A percentile compares a stretch with the other conserved stretches of the same genome.
Conservation (phyloP, 192 early-diverging fungal genomes). For the Coemansia sp. region DNA sequence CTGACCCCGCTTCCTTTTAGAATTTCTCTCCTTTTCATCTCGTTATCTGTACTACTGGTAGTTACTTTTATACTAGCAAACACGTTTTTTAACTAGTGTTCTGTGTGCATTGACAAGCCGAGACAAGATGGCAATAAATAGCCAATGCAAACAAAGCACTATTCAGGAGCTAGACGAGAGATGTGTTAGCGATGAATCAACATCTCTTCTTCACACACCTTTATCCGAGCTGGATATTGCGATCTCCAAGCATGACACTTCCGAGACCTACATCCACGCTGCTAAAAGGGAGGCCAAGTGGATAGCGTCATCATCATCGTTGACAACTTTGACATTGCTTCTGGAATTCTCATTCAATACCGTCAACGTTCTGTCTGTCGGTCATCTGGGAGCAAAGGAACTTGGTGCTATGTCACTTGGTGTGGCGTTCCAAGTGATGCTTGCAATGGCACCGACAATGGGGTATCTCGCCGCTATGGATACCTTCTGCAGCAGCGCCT, state of each 20-base stretch:
- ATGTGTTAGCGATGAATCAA: constrained; percentile 11
- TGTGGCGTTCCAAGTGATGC: background rate
- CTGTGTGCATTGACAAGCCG: too few relatives aligned
- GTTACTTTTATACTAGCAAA: too few relatives aligned
- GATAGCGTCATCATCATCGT: constrained; percentile 29
- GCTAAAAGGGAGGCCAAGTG: constrained; percentile 21
- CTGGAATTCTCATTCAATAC: background rate
- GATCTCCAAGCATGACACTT: constrained; percentile 24
- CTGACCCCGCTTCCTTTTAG: too few relatives aligned
- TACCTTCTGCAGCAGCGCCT: constrained; percentile 23
- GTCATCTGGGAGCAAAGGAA: constrained; percentile 51
- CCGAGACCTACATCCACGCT: constrained; percentile 15
- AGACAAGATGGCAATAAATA: too few relatives aligned
- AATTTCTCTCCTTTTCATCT: too few relatives aligned
- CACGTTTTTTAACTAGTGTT: too few relatives aligned
- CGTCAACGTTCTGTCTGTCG: constrained; percentile 14
- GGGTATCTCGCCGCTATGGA: constrained; percentile 12
- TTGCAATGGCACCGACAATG: constrained; percentile 1
- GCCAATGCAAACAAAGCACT: background rate
- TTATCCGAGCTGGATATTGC: constrained; percentile 19
- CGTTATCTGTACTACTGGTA: too few relatives aligned
- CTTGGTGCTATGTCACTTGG: constrained; percentile 13
- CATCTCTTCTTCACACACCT: constrained; percentile 22
- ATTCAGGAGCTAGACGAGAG: background rate
- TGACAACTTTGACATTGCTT: constrained; percentile 11